Conservation (phyloP, 2,329 filamentous ascomycete genomes). For the Leptographium galeiforme region DNA sequence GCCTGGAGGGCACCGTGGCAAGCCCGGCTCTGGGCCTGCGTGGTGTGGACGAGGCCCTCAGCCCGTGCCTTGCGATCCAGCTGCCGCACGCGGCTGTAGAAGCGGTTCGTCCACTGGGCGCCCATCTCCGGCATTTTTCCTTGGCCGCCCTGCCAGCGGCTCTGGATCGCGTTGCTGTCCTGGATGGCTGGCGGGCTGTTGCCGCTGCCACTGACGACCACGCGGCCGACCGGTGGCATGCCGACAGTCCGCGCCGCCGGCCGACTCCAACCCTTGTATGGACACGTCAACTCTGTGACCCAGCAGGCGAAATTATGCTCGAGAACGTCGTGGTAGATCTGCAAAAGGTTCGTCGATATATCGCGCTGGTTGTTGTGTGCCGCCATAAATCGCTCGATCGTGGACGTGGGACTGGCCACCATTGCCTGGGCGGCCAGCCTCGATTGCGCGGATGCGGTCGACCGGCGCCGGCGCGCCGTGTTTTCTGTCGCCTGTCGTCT, state of each 20-base stretch:
- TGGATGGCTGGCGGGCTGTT: background rate
- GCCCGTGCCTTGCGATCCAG: slow-evolving; percentile 30
- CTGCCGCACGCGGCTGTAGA: slow-evolving; percentile 33
- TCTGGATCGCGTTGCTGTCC: background rate
- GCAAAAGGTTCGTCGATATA: slow-evolving; percentile 29
- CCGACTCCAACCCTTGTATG: slow-evolving; percentile 23
- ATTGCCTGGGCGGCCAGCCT: background rate
- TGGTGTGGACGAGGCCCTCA: slow-evolving; percentile 26
- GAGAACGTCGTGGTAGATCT: slow-evolving; percentile 39
- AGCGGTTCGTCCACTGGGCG: slow-evolving; percentile 30
- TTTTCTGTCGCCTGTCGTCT: background rate
- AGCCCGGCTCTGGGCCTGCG: slow-evolving; percentile 25
- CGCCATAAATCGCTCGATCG: slow-evolving; percentile 11
- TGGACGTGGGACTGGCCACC: background rate
- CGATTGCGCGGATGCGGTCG: too few relatives aligned
- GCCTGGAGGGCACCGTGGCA: slow-evolving; percentile 32
- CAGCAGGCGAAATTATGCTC: slow-evolving; percentile 40
- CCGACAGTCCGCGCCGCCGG: background rate
- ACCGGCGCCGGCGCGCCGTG: background rate
- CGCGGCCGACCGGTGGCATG: background rate
- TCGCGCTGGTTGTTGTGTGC: slow-evolving; percentile 18
- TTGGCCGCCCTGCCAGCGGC: too few relatives aligned
- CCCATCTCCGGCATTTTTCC: slow-evolving; percentile 14
- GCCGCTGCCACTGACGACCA: background rate
- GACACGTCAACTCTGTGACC: slow-evolving; percentile 39